Conservation (phyloP, 345 rosid genomes). For the Pugionium cornutum region DNA sequence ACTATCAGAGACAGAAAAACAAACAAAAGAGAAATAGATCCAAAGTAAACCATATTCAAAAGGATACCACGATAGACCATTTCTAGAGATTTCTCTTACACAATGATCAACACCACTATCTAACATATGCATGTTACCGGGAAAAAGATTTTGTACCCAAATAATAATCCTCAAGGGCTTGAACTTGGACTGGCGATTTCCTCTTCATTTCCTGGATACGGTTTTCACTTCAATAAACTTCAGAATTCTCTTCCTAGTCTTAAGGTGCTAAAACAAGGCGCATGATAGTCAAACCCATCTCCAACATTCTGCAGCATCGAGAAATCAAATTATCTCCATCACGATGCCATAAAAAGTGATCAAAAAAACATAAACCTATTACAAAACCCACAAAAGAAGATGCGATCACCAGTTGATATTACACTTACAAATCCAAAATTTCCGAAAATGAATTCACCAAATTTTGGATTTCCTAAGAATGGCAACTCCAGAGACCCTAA, state of each 20-base stretch:
- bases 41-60: background rate
- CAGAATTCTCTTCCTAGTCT: background rate
- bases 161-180: constrained; percentile 68
- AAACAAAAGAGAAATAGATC: background rate
- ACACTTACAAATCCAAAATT: constrained; percentile 12
- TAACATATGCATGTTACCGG: background rate
- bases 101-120: background rate
- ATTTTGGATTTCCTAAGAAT: background rate
- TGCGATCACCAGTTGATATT: constrained; percentile 23
- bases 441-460: background rate
- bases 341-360: background rate
- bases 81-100: constrained; percentile 3
- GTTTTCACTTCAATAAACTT: background rate
- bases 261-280: constrained; percentile 3
- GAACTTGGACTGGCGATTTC: constrained; percentile 69
- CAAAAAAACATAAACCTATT: background rate
- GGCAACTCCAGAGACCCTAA: no score
- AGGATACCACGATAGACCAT: background rate
- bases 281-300: constrained; percentile 26
- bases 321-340: constrained; percentile 5
- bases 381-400: constrained; percentile 1
- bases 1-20: background rate
- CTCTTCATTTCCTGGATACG: constrained; percentile 52
- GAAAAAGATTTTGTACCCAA: constrained; percentile 42
- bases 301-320: constrained; percentile 39